These are phyloP conservation scores for Nannochloropsis salina DNA, from an alignment of 108 stramenopile genomes.

Conservation along the genomic window DNA sequence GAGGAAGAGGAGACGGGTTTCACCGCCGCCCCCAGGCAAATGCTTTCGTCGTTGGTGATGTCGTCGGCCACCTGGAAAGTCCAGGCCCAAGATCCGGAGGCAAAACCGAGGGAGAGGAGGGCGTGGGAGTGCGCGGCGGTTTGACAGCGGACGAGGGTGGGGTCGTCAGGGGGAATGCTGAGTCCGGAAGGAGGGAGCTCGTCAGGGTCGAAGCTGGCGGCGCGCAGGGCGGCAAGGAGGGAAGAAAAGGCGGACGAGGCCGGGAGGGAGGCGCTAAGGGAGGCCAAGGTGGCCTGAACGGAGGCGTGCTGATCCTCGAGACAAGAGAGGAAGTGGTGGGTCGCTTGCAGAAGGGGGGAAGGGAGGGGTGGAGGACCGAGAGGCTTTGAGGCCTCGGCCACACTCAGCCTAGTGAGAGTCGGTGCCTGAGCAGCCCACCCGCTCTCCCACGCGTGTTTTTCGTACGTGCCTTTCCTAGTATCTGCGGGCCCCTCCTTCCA, in stretches of 20 bases:
- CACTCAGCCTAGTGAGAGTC: not conserved
- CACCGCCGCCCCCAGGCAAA: constrained; percentile 52
- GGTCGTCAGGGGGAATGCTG: constrained; percentile 2
- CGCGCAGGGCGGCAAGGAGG: not conserved
- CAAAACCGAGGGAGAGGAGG: constrained; percentile 29
- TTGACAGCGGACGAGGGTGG: constrained; percentile 22
- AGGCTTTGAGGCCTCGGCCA: not conserved
- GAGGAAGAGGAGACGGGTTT: constrained; percentile 49
- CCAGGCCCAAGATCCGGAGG: constrained; percentile 37
- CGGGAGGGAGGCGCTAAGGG: not conserved
- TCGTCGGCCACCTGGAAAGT: constrained; percentile 39
- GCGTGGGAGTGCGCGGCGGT: constrained; percentile 37
- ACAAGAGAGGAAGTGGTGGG: not conserved
- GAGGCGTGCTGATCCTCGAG: not conserved
- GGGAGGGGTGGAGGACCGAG: not conserved
- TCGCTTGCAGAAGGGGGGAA: not conserved
- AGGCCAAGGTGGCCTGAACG: not conserved
- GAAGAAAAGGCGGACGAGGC: not conserved
- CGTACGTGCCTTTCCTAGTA: not conserved
- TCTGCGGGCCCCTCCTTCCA: not conserved
- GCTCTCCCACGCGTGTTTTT: not conserved
- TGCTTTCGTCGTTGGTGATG: constrained; percentile 52
- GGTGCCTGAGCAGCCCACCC: not conserved
- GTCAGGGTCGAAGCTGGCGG: constrained; percentile 21
- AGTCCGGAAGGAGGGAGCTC: constrained; percentile 9